phyloP scores from a whole-genome alignment of 805 yeast genomes.

The Gaillardinia entomophila region DNA sequence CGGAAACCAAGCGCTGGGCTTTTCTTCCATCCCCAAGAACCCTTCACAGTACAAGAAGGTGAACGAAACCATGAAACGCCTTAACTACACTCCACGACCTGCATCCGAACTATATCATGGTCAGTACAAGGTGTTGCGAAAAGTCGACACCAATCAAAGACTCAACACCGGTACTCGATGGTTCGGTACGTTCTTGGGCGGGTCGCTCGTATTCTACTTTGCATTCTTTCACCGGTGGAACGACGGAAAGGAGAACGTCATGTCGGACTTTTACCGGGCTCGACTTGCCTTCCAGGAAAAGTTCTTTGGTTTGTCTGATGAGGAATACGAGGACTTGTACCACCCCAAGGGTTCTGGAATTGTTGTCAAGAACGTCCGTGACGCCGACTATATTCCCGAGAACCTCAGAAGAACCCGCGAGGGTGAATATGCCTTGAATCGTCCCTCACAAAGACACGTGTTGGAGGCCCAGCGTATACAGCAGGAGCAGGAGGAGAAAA shows the following conservation, averaged over 20 bases:
- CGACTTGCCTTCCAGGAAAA: conserved; percentile 53
- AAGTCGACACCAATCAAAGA: conserved; percentile 46
- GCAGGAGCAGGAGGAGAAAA: conserved; percentile 59
- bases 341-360: conserved; percentile 37
- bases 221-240: conserved; percentile 81
- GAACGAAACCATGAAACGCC: conserved; percentile 65
- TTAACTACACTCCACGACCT: conserved; percentile 78
- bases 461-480: conserved; percentile 67
- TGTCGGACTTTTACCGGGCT: conserved; percentile 59
- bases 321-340: conserved; percentile 59
- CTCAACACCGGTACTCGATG: conserved; percentile 58
- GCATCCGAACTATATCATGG: conserved; percentile 71
- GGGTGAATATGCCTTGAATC: conserved; percentile 46
- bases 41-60: conserved; percentile 64
- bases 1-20: conserved; percentile 49
- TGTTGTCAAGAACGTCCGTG: conserved; percentile 39
- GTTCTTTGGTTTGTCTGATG: conserved; percentile 50
- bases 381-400: conserved; percentile 37
- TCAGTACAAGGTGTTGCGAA: conserved; percentile 63
- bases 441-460: conserved; percentile 67
- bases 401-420: conserved; percentile 39
- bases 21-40: conserved; percentile 55
- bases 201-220: conserved; percentile 48
- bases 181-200: conserved; percentile 47
- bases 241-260: conserved; percentile 72